Percentiles rank a stretch among this genome's conserved stretches.
Conservation (phyloP, 2,329 filamentous ascomycete genomes). For the Aspergillus chevalieri region DNA sequence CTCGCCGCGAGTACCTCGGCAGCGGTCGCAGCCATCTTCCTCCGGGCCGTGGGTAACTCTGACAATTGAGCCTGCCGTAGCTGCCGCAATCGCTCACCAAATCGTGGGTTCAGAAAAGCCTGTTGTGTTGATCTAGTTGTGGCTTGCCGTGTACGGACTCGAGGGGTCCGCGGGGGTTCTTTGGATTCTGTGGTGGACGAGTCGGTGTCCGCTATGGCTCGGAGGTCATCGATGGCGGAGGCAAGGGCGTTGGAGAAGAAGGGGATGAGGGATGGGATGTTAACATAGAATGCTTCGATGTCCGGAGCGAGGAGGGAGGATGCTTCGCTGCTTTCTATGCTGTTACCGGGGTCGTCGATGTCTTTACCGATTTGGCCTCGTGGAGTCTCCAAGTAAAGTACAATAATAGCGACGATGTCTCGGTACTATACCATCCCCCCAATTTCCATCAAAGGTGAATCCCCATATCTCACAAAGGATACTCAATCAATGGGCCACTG, state of each 20-base stretch:
- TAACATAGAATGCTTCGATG: conserved; percentile 30
- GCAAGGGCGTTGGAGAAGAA: conserved; percentile 23
- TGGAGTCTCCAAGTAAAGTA: conserved; percentile 32
- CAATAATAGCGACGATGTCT: conserved; percentile 29
- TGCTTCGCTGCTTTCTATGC: conserved; percentile 1
- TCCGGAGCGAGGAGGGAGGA: conserved; percentile 30
- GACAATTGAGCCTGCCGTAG: conserved; percentile 28
- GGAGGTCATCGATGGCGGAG: conserved; percentile 20
- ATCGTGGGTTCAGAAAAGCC: conserved; percentile 19
- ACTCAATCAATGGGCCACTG: conserved; percentile 1
- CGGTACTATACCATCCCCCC: conserved; percentile 20
- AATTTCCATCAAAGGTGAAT: not conserved
- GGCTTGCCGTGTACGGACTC: conserved; percentile 8
- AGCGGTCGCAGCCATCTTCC: conserved; percentile 29
- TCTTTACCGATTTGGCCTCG: conserved; percentile 16
- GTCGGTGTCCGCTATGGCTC: conserved; percentile 16
- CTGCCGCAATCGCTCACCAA: conserved; percentile 20
- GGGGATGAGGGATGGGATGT: conserved; percentile 18
- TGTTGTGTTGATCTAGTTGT: conserved; percentile 1
- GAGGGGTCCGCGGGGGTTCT: conserved; percentile 8
- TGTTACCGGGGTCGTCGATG: conserved; percentile 7
- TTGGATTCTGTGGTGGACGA: conserved; percentile 3
- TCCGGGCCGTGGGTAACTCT: conserved; percentile 27
- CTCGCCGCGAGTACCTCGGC: conserved; percentile 28
- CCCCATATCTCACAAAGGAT: not conserved